Evolutionary conservation across 805 yeast genomes (phyloP), one percentile per base, ranked within the genome.

Genomic region (Wickerhamia fluorescens): DNA sequence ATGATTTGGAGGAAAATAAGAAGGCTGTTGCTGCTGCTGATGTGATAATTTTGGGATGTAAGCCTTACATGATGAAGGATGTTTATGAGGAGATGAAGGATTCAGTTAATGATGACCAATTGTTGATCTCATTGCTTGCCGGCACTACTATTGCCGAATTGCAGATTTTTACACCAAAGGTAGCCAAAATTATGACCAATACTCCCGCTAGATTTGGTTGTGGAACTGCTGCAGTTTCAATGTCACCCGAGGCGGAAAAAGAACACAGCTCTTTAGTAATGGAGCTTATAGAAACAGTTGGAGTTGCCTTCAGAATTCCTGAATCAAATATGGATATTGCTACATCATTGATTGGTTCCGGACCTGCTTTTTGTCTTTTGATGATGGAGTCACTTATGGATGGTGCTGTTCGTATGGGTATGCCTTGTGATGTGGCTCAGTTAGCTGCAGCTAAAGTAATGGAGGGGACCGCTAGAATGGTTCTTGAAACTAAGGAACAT

Each of bases 311-410:
- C 34, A 74, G 71, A 41, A 58, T 83, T 24, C 89, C 88, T 15
- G 99, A 92, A 57, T 80, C 81, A 52, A 83, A 86, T 56, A 87
- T 89, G 87, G 97, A 92, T 51, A 95, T 89, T 4, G 94, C 95
- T 23, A 89, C 97, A 6, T 82, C 96, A 0, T 68, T 92, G 27
- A 86, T 92, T 33, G 98, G 98, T 2, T 85, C 96, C 2, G 98
- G 95, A 1, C 96, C 97, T 1, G 98, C 98, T 0, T 92, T 89
- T 53, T 82, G 85, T 29, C 67, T 88, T 45, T 62, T 87, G 44
- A 78, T 89, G 76, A 68, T 89, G 68, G 97, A 92, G 61, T 78
- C 95, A 0, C 59, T 92, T 58, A 78, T 84, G 43, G 98, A 92
- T 47, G 95, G 96, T 37, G 98, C 95, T 9, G 80, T 92, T 30